A percentile compares a stretch with the other conserved stretches of the same genome.
Evolutionary conservation across 495 filamentous ascomycete genomes (phyloP).

Genomic region (Saxophila tyrrhenica): DNA sequence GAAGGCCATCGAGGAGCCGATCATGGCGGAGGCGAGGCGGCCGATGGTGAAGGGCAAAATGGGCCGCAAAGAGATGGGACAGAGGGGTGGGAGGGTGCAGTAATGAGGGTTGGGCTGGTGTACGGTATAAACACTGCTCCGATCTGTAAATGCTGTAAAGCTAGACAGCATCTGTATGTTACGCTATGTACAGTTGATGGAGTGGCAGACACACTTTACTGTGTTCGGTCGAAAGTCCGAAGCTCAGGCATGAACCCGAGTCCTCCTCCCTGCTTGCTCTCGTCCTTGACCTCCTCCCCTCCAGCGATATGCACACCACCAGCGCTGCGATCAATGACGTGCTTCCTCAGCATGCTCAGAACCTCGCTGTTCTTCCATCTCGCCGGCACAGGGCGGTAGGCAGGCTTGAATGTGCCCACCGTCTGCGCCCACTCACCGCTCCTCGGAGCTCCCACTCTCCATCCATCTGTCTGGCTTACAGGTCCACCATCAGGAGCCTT

Average conservation of each 20-base stretch:
- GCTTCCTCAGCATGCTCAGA: slow-evolving; percentile 59
- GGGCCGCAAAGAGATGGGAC: slow-evolving; percentile 16
- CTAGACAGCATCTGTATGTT: neutral
- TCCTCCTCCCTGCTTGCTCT: slow-evolving; percentile 23
- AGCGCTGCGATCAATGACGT: slow-evolving; percentile 47
- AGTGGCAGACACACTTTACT: too few species aligned
- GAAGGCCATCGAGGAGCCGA: slow-evolving; percentile 24
- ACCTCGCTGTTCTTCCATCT: slow-evolving; percentile 79
- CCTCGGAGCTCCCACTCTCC: slow-evolving; percentile 21
- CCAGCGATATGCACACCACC: slow-evolving; percentile 23
- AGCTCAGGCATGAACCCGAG: slow-evolving; percentile 34
- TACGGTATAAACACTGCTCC: too few species aligned
- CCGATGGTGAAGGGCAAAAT: slow-evolving; percentile 4
- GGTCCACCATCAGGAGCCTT: slow-evolving; percentile 19
- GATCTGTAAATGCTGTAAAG: too few species aligned
- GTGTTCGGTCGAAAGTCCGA: slow-evolving; percentile 27
- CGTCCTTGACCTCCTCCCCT: slow-evolving; percentile 15
- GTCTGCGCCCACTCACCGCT: slow-evolving; percentile 94
- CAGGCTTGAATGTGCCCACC: slow-evolving; percentile 83
- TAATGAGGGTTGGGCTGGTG: too few species aligned
- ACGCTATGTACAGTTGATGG: neutral
- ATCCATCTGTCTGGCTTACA: slow-evolving; percentile 13
- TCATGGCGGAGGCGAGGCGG: slow-evolving; percentile 21
- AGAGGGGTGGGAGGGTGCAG: neutral
- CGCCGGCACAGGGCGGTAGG: slow-evolving; percentile 76